A percentile compares a stretch with the other conserved stretches of the same genome.
Evolutionary conservation across 2,329 filamentous ascomycete species (phyloP).

Genomic region (Pyrenochaeta sp.): DNA sequence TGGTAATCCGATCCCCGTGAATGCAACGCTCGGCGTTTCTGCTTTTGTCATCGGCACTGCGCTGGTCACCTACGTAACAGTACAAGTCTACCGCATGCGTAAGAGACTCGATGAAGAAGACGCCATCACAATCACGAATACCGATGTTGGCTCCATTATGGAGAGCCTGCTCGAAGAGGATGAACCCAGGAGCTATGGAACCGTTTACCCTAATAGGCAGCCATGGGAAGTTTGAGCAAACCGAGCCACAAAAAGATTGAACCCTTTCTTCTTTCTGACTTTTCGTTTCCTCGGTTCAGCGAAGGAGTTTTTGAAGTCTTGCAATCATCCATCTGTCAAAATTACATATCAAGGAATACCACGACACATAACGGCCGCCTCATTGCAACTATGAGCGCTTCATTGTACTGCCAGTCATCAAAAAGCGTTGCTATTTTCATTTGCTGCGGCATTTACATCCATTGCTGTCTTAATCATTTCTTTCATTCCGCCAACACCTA

Average conservation of each 20-base stretch:
- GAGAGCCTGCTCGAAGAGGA: slow-evolving; percentile 48
- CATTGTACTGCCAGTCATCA: no score
- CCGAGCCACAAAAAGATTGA: background rate
- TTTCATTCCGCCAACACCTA: background rate
- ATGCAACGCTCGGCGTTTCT: slow-evolving; percentile 68
- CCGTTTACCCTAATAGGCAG: slow-evolving; percentile 24
- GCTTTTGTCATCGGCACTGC: slow-evolving; percentile 70
- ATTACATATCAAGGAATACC: no score
- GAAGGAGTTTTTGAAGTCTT: background rate
- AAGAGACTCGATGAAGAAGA: slow-evolving; percentile 47
- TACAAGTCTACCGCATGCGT: slow-evolving; percentile 42
- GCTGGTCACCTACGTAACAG: slow-evolving; percentile 61
- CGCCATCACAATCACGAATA: slow-evolving; percentile 70
- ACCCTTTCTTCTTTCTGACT: background rate
- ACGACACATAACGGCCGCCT: no score
- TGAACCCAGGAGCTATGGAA: slow-evolving; percentile 39
- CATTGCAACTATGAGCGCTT: no score
- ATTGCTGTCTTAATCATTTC: no score
- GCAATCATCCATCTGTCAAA: background rate
- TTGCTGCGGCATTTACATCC: no score
- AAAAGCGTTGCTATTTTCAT: no score
- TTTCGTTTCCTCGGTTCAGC: background rate
- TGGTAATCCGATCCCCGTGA: slow-evolving; percentile 79
- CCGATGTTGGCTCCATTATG: slow-evolving; percentile 71
- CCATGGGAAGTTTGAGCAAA: slow-evolving; percentile 18